Conservation (phyloP, 169 alveolate species). For the Neospora caninum region DNA sequence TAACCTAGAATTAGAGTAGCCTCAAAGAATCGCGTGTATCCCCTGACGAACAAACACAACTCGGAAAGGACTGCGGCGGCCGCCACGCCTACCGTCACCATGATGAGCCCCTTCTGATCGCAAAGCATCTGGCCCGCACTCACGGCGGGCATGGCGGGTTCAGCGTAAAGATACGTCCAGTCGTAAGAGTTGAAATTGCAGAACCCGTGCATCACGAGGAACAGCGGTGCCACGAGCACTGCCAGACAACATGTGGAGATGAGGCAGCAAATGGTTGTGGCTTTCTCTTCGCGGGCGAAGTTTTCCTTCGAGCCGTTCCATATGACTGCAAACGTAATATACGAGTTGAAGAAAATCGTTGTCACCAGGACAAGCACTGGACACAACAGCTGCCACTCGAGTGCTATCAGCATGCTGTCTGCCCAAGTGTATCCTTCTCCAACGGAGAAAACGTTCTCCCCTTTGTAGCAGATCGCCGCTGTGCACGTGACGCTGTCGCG, state of each 20-base stretch:
- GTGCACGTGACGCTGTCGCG: neutral
- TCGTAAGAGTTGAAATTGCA: neutral
- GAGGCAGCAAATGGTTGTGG: neutral
- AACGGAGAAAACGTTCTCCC: neutral
- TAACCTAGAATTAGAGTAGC: neutral
- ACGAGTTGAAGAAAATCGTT: neutral
- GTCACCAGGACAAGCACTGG: neutral
- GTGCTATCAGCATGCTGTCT: neutral
- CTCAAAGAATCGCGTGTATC: neutral
- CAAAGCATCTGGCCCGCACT: neutral
- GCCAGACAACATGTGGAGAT: neutral
- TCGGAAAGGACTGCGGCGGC: neutral
- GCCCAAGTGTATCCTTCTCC: conserved; percentile 6
- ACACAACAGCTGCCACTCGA: neutral
- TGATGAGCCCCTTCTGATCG: neutral
- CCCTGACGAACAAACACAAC: neutral
- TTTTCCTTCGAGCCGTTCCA: neutral
- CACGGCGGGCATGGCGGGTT: neutral
- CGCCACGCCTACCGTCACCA: neutral
- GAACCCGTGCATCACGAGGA: neutral
- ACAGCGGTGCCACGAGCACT: neutral
- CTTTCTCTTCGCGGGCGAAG: neutral
- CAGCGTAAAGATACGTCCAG: neutral
- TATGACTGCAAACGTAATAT: neutral
- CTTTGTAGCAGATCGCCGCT: neutral